Base-by-base conservation (phyloP, 177 flowering plant species). In the Tripterygium wilfordii region DNA sequence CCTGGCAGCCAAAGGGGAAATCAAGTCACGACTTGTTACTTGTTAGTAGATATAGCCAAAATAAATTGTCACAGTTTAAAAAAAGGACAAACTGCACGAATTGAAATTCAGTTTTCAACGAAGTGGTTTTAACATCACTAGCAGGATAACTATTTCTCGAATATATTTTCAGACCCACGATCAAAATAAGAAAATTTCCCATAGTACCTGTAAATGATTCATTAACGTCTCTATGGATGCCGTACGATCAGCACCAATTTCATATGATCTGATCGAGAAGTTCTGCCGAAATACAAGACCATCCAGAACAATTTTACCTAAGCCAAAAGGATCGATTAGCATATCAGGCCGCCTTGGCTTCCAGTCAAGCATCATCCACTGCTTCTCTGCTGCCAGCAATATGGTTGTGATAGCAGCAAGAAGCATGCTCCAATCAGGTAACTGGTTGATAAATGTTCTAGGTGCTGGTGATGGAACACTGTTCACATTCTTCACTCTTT, bases 401-500 rank as follows among this genome's bases (percentile, higher is more conserved):
- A 88, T 76, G 0, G 98, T 86, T 1, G 98, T 91, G 43, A 91
- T 83, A 15, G 98, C 96, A 57, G 96, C 95, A 64, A 91, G 92
- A 42, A 91, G 92, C 84, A 91, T 81, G 69, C 96, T 85, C 98
- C 98, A 88, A 62, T 91, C 98, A 52, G 98, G 98, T 61, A 83
- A 64, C 40, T 80, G 92, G 64, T 91, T 91, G 22, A 85, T 85
- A 42, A 88, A 88, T 1, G 98, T 88, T 69, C 87, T 74, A 0
- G 85, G 83, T 1, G 80, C 62, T 7, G 73, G 72, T 0, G 85
- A 69, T 13, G 69, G 23, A 4, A 53, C 32, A 21, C 64, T 78
- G 16, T 75, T 71, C 4, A 70, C 85, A 35, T 6, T 62, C 74
- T 67, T 79, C 44, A 53, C 44, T 26, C 60, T 49, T 36, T 68